phyloP scores from a whole-genome alignment of 225 moss, liverwort and hornwort species.

The Thuidium tamariscinum region DNA sequence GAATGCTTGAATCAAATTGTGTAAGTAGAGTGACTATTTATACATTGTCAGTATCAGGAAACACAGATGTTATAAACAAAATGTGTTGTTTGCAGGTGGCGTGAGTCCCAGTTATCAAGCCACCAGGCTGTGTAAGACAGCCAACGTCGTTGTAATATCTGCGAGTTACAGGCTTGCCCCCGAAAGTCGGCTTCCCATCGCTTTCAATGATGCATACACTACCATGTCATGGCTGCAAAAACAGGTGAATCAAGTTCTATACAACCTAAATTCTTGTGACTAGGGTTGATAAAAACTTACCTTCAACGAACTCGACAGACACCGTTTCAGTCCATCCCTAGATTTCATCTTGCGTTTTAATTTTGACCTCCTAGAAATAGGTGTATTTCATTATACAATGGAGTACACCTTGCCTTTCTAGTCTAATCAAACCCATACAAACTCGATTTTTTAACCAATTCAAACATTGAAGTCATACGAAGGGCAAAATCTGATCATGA shows the following conservation, averaged over 20 bases:
- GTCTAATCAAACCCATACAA: background rate
- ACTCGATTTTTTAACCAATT: background rate
- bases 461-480: background rate
- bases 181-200: constrained; percentile 26
- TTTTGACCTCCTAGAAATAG: background rate
- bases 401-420: background rate
- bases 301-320: background rate
- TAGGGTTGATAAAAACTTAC: background rate
- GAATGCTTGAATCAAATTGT: background rate
- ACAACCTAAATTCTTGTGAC: background rate
- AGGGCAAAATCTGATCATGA: background rate
- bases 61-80: background rate
- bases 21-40: background rate
- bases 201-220: constrained; percentile 18
- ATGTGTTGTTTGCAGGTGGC: constrained; percentile 9
- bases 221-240: constrained; percentile 36
- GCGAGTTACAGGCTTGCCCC: constrained; percentile 41
- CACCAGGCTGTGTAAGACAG: constrained; percentile 24
- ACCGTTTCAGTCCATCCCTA: background rate
- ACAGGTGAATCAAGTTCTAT: constrained; percentile 13
- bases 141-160: constrained; percentile 29
- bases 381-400: background rate
- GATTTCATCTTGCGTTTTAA: background rate
- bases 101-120: constrained; percentile 20
- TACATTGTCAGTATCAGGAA: background rate